A percentile compares a stretch with the other conserved stretches of the same genome.
Conservation (phyloP, 2,329 filamentous ascomycete species). For the Aureobasidium sp. region DNA sequence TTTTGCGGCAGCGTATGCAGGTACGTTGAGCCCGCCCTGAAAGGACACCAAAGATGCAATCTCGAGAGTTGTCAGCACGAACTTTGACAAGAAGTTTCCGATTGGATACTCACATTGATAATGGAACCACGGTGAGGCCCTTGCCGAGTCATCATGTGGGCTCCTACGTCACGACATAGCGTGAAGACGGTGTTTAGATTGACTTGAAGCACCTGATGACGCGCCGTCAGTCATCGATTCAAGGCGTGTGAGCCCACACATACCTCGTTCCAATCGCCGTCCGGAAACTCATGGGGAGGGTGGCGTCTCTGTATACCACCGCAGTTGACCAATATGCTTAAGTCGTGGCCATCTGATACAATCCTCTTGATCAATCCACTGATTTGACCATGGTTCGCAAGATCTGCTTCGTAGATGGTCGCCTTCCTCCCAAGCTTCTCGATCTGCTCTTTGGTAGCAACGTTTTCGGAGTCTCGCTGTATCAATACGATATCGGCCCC, state of each 20-base stretch:
- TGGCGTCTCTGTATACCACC: conserved; percentile 33
- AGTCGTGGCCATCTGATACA: conserved; percentile 27
- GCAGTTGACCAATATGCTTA: conserved; percentile 34
- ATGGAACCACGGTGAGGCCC: conserved; percentile 70
- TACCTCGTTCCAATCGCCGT: conserved; percentile 46
- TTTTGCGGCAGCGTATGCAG: conserved; percentile 88
- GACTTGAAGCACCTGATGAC: conserved; percentile 77
- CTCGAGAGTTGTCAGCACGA: conserved; percentile 21
- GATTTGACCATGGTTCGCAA: conserved; percentile 66
- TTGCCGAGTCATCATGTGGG: conserved; percentile 74
- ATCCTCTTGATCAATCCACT: conserved; percentile 53
- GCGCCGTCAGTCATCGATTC: not conserved
- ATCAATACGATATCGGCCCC: conserved; percentile 38
- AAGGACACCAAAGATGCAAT: conserved; percentile 78
- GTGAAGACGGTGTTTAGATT: conserved; percentile 88
- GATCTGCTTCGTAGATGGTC: conserved; percentile 75
- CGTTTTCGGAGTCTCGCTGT: conserved; percentile 61
- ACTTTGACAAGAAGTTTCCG: not conserved
- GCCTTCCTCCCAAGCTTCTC: conserved; percentile 72
- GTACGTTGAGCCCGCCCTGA: conserved; percentile 89
- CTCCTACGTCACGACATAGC: conserved; percentile 78
- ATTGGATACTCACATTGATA: conserved; percentile 70
- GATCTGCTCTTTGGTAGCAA: conserved; percentile 66
- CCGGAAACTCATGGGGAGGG: conserved; percentile 32
- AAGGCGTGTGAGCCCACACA: not conserved